Conservation (phyloP, 192 early-diverging fungal genomes). For the Linnemannia schmuckeri region DNA sequence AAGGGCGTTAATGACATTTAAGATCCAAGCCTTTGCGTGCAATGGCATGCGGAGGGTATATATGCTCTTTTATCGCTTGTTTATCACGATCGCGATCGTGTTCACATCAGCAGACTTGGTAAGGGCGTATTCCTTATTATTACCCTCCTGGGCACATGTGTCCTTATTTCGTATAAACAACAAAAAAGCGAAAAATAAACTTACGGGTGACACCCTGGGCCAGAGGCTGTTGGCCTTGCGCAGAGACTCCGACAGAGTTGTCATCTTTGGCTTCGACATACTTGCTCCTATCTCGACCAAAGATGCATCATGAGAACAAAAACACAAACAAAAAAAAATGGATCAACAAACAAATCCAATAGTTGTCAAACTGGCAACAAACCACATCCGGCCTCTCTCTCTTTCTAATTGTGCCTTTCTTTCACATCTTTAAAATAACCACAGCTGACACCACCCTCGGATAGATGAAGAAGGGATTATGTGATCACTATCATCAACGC, state of each 20-base stretch:
- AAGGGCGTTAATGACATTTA: background rate
- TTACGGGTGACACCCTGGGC: conserved; percentile 48
- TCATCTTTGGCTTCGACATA: conserved; percentile 46
- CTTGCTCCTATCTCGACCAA: conserved; percentile 52
- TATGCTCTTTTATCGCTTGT: background rate
- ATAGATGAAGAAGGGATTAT: background rate
- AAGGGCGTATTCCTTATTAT: background rate
- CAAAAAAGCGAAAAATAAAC: conserved; percentile 8
- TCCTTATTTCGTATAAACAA: conserved; percentile 5
- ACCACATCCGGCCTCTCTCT: background rate
- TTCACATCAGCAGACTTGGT: conserved; percentile 9
- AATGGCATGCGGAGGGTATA: background rate
- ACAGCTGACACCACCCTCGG: conserved; percentile 20
- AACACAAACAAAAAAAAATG: background rate
- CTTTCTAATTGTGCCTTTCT: background rate
- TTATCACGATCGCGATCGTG: conserved; percentile 6
- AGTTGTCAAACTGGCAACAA: background rate
- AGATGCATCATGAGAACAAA: conserved; percentile 37
- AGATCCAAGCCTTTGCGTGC: background rate
- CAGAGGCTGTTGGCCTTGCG: conserved; percentile 31
- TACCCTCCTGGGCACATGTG: background rate
- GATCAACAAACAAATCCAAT: background rate
- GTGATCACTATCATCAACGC: conserved; percentile 5
- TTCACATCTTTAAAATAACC: background rate
- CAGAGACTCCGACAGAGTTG: conserved; percentile 29